Conservation (phyloP, 164 flowering plant genomes). For the Aristolochia fimbriata region DNA sequence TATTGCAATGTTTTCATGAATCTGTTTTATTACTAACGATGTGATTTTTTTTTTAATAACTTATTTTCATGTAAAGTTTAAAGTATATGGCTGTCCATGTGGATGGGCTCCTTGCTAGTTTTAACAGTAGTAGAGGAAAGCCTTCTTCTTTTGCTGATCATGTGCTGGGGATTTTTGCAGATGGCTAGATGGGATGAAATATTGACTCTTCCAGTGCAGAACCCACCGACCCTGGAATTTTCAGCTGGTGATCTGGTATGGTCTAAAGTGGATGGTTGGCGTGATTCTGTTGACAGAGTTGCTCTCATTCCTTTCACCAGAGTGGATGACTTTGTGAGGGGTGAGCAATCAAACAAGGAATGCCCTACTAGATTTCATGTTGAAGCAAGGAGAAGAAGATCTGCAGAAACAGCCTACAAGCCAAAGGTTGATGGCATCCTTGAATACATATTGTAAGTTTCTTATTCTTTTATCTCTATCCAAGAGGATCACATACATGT, state of each 20-base stretch:
- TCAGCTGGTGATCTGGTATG: constrained; percentile 72
- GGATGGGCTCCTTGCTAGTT: no score
- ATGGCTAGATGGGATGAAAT: constrained; percentile 98
- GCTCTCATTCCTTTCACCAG: constrained; percentile 88
- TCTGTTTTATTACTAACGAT: no score
- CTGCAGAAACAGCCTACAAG: constrained; percentile 44
- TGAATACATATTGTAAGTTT: constrained; percentile 84
- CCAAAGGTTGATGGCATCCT: constrained; percentile 92
- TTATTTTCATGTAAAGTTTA: no score
- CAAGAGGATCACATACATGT: no score
- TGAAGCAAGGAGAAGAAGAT: constrained; percentile 77
- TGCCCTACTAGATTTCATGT: constrained; percentile 94
- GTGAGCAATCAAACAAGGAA: constrained; percentile 75
- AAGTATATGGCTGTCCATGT: no score
- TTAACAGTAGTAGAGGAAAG: not conserved
- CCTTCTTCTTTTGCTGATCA: not conserved
- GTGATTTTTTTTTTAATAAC: no score
- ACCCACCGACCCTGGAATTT: constrained; percentile 76
- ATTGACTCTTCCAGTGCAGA: constrained; percentile 77
- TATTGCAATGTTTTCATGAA: no score
- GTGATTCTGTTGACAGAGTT: constrained; percentile 69
- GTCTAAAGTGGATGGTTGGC: constrained; percentile 95
- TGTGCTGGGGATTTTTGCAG: constrained; percentile 14
- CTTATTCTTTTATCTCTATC: not conserved
- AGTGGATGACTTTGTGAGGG: constrained; percentile 86